Base-by-base conservation (phyloP, 2,329 filamentous ascomycete species). In the Diaporthe ampelina region DNA sequence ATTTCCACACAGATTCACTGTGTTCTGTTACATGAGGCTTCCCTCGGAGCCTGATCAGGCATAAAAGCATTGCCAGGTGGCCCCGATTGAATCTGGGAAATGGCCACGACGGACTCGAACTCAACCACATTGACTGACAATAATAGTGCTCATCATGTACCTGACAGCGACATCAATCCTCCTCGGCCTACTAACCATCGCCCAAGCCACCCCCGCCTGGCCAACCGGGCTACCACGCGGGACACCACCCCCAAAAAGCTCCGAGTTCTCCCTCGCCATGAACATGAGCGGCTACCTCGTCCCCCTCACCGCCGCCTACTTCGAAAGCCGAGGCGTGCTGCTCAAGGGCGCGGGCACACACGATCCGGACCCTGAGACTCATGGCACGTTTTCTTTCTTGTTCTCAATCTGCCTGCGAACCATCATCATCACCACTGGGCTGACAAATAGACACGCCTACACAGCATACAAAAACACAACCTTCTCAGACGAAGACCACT, bases 381-480 rank as follows among this genome's bases (percentile, higher is more conserved):
- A 19, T 8, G 24, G 74, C 74, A 54, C 17, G 67, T 48, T 8
- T 9, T 8, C 10, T 9, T 48, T 9, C 1, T 10, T 9, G 1
- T 21, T 9, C 13, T 40, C 15, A 3, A 19, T 7, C 15, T 40
- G 37, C 3, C 37, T 48, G 19, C 19, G 32, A 21, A 19, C 13
- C 1, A 17, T 43, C 29, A 48, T 19, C 45, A n/a, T n/a, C 19
- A 50, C 32, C 50, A 8, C 15, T n/a, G 21, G 10, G 48, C 50
- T 74, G 13, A 68, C 37, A 37, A 5, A 17, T 48, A 43, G 6
- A 37, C 32, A 40, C 37, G 15, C 67, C 11, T 52, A 8, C 17
- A n/a, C 45, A 75, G 71, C 72, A 24, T 75, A 71, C 57, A 15
- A 56, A 17, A 75, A 75, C 67, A 17, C 52, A 24, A 73, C 71